Percentiles rank a stretch among this genome's conserved stretches.
Evolutionary conservation across 768 basidiomycete genomes (phyloP).

Genomic region (Strobilomyces echinocephalus): DNA sequence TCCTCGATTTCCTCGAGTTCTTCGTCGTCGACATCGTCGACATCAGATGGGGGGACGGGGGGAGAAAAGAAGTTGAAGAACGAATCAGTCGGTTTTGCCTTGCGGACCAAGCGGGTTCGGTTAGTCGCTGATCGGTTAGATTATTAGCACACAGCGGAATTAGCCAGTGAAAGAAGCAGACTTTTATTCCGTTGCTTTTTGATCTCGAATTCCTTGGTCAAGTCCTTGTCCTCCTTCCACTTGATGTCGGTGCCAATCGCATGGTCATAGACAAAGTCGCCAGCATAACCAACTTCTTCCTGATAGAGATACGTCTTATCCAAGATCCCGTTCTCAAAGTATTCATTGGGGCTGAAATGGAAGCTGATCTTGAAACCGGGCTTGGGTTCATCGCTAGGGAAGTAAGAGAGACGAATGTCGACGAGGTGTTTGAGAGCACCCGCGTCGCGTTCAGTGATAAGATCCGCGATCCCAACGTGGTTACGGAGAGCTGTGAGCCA

Average conservation of each 20-base stretch:
- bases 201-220: constrained; percentile 96
- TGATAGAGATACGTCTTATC: constrained; percentile 94
- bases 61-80: constrained; percentile 99
- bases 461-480: constrained; percentile 77
- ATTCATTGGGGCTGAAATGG: constrained; percentile 77
- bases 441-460: constrained; percentile 92
- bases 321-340: constrained; percentile 77
- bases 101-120: constrained; percentile 76
- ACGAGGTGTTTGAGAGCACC: constrained; percentile 76
- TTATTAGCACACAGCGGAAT: not conserved
- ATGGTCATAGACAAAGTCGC: constrained; percentile 95
- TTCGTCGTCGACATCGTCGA: constrained; percentile 72
- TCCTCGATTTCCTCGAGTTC: constrained; percentile 89
- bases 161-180: constrained; percentile 28
- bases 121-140: constrained; percentile 57
- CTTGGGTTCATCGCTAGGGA: constrained; percentile 56
- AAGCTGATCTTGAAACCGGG: constrained; percentile 93
- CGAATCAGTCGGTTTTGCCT: constrained; percentile 86
- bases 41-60: constrained; percentile 66
- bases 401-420: constrained; percentile 79
- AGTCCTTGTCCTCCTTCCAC: constrained; percentile 98
- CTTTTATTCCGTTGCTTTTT: constrained; percentile 99
- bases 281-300: constrained; percentile 89
- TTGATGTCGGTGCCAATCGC: constrained; percentile 88
- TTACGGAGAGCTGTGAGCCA: constrained; percentile 97